Percentiles rank a stretch among this genome's conserved stretches.
Conservation (phyloP, 805 yeast genomes). For the Candida qinlingensis region DNA sequence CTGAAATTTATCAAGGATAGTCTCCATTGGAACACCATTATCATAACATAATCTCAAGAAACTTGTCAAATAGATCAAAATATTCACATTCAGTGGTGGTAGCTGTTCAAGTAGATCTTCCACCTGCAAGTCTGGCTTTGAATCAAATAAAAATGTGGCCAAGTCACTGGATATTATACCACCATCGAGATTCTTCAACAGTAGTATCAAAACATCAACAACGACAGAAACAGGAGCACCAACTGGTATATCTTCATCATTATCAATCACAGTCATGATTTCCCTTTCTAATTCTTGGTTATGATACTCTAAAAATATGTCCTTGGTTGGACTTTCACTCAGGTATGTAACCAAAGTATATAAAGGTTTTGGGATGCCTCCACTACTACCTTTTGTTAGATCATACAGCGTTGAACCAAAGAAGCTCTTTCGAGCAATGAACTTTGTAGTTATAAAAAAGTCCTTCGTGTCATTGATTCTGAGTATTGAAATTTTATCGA, state of each 20-base stretch:
- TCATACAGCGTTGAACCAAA: conserved; percentile 30
- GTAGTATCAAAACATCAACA: conserved; percentile 23
- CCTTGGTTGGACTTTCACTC: conserved; percentile 20
- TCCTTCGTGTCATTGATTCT: conserved; percentile 28
- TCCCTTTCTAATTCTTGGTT: conserved; percentile 20
- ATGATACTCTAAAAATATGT: conserved; percentile 23
- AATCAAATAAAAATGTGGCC: conserved; percentile 21
- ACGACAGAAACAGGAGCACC: conserved; percentile 24
- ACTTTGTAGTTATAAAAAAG: conserved; percentile 26
- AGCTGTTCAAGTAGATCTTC: conserved; percentile 32
- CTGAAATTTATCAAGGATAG: conserved; percentile 25
- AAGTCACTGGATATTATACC: conserved; percentile 35
- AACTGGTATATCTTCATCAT: conserved; percentile 16
- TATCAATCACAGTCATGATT: conserved; percentile 18
- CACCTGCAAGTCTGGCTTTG: conserved; percentile 24
- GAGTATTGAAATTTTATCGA: conserved; percentile 23
- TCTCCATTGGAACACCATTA: conserved; percentile 16
- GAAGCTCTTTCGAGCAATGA: conserved; percentile 21
- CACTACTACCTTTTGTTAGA: conserved; percentile 12
- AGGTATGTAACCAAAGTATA: conserved; percentile 27
- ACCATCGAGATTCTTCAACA: conserved; percentile 33
- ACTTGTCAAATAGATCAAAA: conserved; percentile 34
- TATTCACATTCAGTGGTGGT: conserved; percentile 37
- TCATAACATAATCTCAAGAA: conserved; percentile 32
- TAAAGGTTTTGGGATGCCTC: conserved; percentile 28